Percentiles rank a stretch among this genome's conserved stretches.
phyloP scores from a whole-genome alignment of 2,329 filamentous ascomycete genomes.

The Ophiostoma angusticollis region DNA sequence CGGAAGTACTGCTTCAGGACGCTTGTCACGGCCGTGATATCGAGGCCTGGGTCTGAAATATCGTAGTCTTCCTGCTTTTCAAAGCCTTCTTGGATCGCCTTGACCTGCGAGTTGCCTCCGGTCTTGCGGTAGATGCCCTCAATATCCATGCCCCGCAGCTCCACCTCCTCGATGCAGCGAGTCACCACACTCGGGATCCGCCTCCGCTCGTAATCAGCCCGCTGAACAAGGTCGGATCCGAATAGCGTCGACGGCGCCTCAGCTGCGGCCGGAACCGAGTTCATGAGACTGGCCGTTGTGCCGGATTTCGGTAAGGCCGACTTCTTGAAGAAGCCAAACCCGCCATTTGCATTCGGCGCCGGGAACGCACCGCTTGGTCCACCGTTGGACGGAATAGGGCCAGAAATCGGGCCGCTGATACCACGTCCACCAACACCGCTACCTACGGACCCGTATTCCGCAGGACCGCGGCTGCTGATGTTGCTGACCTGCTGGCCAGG shows the following conservation, averaged over 20 bases:
- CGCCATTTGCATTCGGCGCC: slow-evolving; percentile 27
- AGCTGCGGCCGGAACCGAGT: slow-evolving; percentile 21
- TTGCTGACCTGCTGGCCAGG: slow-evolving; percentile 18
- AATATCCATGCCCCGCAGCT: slow-evolving; percentile 89
- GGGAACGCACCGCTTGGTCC: slow-evolving; percentile 17
- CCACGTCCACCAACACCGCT: slow-evolving; percentile 3
- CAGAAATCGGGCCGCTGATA: slow-evolving; percentile 3
- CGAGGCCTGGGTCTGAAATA: slow-evolving; percentile 83
- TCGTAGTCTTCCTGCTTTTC: slow-evolving; percentile 77
- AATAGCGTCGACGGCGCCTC: slow-evolving; percentile 57
- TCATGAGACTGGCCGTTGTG: slow-evolving; percentile 29
- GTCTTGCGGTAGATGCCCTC: slow-evolving; percentile 98
- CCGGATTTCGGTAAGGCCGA: slow-evolving; percentile 38
- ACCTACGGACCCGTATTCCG: slow-evolving; percentile 1
- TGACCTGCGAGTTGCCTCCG: slow-evolving; percentile 81
- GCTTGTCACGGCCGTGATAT: slow-evolving; percentile 93
- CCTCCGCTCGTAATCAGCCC: slow-evolving; percentile 77
- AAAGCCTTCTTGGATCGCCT: slow-evolving; percentile 81
- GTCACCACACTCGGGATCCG: slow-evolving; percentile 84
- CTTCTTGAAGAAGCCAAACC: slow-evolving; percentile 60
- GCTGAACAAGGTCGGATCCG: slow-evolving; percentile 75
- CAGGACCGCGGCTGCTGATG: slow-evolving; percentile 7
- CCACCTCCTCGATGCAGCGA: slow-evolving; percentile 92
- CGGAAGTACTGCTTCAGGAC: slow-evolving; percentile 96
- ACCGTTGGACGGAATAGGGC: neutral